A percentile compares a stretch with the other conserved stretches of the same genome.
phyloP scores from a whole-genome alignment of 306 rosid species.

The Trichosanthes truncata region DNA sequence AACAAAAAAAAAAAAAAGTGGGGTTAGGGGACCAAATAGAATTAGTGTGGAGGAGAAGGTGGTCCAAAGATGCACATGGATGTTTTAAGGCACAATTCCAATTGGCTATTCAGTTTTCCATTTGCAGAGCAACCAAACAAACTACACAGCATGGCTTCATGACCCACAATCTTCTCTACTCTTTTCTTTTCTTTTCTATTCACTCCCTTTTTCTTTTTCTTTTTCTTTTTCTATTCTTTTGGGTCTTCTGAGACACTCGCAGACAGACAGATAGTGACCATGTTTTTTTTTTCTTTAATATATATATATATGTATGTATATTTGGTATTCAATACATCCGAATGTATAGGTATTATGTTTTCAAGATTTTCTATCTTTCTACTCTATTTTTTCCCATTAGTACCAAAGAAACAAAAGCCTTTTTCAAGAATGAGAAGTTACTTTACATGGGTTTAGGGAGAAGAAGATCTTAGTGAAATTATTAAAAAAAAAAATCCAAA shows the following conservation, averaged over 20 bases:
- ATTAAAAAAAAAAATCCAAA: background rate
- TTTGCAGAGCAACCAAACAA: constrained; percentile 1
- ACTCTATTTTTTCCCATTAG: background rate
- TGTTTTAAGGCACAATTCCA: background rate
- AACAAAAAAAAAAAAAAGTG: background rate
- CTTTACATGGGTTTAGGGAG: background rate
- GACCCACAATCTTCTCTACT: background rate
- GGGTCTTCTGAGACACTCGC: background rate
- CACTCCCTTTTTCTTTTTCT: background rate
- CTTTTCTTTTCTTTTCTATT: background rate
- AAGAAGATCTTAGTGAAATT: background rate
- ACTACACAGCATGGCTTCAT: constrained; percentile 1
- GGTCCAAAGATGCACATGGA: constrained; percentile 6
- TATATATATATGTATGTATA: background rate
- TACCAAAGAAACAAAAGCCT: background rate
- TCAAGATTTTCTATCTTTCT: background rate
- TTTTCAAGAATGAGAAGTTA: background rate
- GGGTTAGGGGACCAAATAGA: constrained; percentile 1
- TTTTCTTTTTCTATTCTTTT: background rate
- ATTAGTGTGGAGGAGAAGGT: background rate
- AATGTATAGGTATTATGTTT: background rate
- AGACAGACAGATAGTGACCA: background rate
- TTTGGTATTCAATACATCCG: background rate
- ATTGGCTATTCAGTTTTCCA: background rate
- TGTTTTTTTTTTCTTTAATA: background rate